Evolutionary conservation across 2,329 filamentous ascomycete genomes (phyloP), one percentile per base, ranked within the genome.

Genomic region (Phyllosticta citribraziliensis): DNA sequence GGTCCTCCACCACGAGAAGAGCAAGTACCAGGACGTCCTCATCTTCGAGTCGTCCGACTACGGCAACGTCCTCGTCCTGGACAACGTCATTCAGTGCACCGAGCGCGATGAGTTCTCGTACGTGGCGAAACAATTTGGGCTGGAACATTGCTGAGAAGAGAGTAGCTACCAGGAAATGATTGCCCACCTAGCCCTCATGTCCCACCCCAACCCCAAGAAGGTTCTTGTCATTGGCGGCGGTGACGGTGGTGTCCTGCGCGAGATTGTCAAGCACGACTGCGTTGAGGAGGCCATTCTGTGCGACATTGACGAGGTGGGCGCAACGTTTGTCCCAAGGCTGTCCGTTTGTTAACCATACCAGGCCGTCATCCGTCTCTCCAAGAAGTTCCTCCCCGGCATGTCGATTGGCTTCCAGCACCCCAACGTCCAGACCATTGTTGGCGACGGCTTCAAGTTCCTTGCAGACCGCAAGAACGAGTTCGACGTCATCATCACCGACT

Each of bases 401-500:
- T 84, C 91, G 67, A 86, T 89, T 66, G 91, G 93, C 71, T 96
- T 95, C 82, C 82, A 91, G 70, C 91, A 97, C 84, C 90, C 92
- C 74, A 96, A 95, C 78, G 87, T 91, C 75, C 92, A 88, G 80
- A 88, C 89, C 67, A 91, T 96, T 80, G 83, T 99, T 66, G 94
- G 92, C 70, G 94, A 99, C 73, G 94, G 94, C 73, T 99, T 99
- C 86, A 94, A 97, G 83, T 99, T 97, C 84, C 84, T 99, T 67
- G 86, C 89, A 75, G 89, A 96, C 76, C 92, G 91, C 83, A 93
- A 96, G 86, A 92, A 96, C 82, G 84, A 88, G 74, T 99, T 99
- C 74, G 94, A 99, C 74, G 92, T 99, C 73, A 99, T 99, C 82
- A 97, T 99, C 81, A 99, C 94, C 71, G 94, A 99, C 80, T 96